These are phyloP conservation scores for Albatrellus ellisii DNA, from an alignment of 768 basidiomycete species.

Conservation along the genomic window DNA sequence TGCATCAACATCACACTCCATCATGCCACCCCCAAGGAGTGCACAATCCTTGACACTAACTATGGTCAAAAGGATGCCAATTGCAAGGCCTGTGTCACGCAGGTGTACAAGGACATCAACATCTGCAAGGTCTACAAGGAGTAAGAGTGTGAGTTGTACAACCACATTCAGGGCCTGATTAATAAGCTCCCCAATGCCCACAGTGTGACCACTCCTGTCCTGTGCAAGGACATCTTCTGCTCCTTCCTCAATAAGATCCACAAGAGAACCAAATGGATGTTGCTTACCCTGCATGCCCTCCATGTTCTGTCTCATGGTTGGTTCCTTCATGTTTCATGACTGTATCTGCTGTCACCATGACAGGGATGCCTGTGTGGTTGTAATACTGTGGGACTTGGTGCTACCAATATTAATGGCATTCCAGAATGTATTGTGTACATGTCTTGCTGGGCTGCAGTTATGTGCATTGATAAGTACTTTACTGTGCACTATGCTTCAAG, in stretches of 20 bases:
- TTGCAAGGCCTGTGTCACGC: slow-evolving; percentile 48
- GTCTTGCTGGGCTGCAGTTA: too few species aligned
- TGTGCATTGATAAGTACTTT: too few species aligned
- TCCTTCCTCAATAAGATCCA: slow-evolving; percentile 82
- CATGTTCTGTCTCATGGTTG: too few species aligned
- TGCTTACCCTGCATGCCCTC: not conserved
- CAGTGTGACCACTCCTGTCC: slow-evolving; percentile 22
- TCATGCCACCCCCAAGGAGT: slow-evolving; percentile 39
- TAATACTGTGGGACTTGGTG: too few species aligned
- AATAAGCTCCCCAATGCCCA: slow-evolving; percentile 51
- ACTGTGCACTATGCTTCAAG: too few species aligned
- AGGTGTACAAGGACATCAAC: slow-evolving; percentile 57
- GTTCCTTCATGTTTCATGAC: too few species aligned
- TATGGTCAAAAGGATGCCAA: slow-evolving; percentile 47
- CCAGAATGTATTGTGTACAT: too few species aligned
- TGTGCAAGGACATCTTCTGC: slow-evolving; percentile 61
- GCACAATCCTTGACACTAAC: slow-evolving; percentile 43
- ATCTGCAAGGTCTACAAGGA: slow-evolving; percentile 52
- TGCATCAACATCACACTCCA: slow-evolving; percentile 76
- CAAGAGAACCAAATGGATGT: slow-evolving; percentile 32
- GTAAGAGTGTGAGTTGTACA: slow-evolving; percentile 72
- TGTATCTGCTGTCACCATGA: too few species aligned
- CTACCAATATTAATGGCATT: too few species aligned
- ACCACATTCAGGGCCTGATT: slow-evolving; percentile 53
- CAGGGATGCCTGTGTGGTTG: too few species aligned